phyloP scores from a whole-genome alignment of 2,329 filamentous ascomycete genomes.

The Colletotrichum chlorophyti region DNA sequence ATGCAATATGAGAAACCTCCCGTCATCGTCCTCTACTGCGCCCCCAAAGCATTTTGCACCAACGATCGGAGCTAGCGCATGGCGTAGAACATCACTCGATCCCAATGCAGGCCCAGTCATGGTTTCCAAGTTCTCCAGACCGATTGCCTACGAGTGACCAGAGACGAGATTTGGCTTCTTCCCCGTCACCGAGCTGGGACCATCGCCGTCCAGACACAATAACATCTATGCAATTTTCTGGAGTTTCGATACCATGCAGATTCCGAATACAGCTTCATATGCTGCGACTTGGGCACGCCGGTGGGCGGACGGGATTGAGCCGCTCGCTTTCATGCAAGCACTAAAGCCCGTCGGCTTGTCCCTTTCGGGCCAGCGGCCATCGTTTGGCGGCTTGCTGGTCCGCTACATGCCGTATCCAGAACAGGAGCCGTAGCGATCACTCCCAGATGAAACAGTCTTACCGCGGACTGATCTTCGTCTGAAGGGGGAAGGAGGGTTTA shows the following conservation, averaged over 20 bases:
- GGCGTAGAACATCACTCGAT: too few species aligned
- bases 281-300: conserved; percentile 16
- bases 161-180: too few species aligned
- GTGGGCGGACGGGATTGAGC: conserved; percentile 26
- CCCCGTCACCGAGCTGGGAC: too few species aligned
- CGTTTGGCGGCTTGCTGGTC: conserved; percentile 13
- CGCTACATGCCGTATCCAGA: conserved; percentile 27
- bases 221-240: background rate
- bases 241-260: conserved; percentile 3
- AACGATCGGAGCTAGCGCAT: too few species aligned
- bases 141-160: too few species aligned
- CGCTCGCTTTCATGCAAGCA: conserved; percentile 28
- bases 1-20: too few species aligned
- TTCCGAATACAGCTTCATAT: conserved; percentile 1
- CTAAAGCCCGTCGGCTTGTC: conserved; percentile 21
- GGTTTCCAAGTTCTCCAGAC: too few species aligned
- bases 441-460: conserved; percentile 29
- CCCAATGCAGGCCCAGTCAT: too few species aligned
- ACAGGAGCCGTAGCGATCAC: conserved; percentile 24
- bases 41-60: too few species aligned
- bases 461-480: conserved; percentile 26
- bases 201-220: too few species aligned
- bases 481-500: conserved; percentile 14
- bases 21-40: too few species aligned
- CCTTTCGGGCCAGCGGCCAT: conserved; percentile 14